These are phyloP conservation scores for Lepidium africanum DNA, from an alignment of 345 rosid species.

Conservation along the genomic window DNA sequence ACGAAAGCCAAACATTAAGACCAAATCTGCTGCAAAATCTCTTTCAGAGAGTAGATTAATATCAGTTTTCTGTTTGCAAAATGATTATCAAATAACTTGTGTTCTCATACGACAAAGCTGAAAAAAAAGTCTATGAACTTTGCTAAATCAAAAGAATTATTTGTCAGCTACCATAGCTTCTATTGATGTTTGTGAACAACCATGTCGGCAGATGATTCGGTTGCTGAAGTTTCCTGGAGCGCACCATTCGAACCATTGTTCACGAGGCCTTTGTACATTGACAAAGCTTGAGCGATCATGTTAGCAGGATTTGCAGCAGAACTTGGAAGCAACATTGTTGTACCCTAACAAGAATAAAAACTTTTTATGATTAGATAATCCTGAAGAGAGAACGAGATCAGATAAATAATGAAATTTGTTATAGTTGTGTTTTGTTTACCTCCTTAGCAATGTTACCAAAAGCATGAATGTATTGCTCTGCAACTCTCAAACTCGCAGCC, in stretches of 20 bases:
- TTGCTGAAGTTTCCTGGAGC: constrained; percentile 9
- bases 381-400: background rate
- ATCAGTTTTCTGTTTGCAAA: background rate
- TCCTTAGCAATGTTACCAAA: constrained; percentile 85
- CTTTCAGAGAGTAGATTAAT: background rate
- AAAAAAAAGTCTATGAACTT: background rate
- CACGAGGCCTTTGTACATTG: constrained; percentile 68
- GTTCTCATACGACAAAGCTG: background rate
- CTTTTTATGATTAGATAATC: background rate
- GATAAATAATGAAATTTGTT: background rate
- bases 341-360: constrained; percentile 39
- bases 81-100: constrained; percentile 1
- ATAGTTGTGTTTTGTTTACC: constrained; percentile 34
- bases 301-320: constrained; percentile 53
- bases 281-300: constrained; percentile 70
- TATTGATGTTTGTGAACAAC: background rate
- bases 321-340: constrained; percentile 88
- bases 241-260: constrained; percentile 30
- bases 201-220: constrained; percentile 5
- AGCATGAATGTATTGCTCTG: constrained; percentile 78
- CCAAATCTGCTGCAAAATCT: background rate
- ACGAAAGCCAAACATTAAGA: background rate
- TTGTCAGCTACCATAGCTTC: constrained; percentile 2
- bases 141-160: background rate
- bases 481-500: constrained; percentile 81